These are phyloP conservation scores for Salicornia ramosissima DNA, from an alignment of 148 eudicot genomes.

Conservation along the genomic window DNA sequence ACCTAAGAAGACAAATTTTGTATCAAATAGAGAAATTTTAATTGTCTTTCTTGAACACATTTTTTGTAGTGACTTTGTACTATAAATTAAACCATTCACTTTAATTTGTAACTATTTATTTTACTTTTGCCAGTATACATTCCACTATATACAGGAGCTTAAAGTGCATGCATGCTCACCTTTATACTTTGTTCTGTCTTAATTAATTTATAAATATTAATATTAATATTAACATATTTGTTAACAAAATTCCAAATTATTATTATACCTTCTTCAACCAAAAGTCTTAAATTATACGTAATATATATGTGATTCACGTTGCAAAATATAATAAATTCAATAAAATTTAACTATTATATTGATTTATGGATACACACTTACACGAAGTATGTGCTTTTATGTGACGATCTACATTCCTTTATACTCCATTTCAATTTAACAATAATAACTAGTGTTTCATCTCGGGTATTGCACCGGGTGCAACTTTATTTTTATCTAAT, in stretches of 20 bases:
- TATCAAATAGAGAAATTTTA: no score
- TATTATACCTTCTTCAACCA: background rate
- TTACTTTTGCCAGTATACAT: constrained; percentile 5
- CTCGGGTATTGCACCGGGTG: no score
- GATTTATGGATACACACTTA: background rate
- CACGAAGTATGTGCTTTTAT: no score
- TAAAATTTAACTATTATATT: background rate
- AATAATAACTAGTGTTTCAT: no score
- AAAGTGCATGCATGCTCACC: background rate
- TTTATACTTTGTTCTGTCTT: background rate
- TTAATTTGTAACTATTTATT: background rate
- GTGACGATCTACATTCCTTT: no score
- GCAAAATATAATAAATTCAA: no score
- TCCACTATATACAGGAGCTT: constrained; percentile 3
- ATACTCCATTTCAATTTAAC: no score
- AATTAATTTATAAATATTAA: background rate
- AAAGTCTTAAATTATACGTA: background rate
- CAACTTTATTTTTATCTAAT: no score
- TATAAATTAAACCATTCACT: constrained; percentile 13
- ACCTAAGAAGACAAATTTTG: no score
- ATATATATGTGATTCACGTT: constrained; percentile 13
- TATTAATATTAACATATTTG: no score
- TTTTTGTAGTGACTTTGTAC: no score
- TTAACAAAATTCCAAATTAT: background rate
- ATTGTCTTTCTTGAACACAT: no score